A percentile compares a stretch with the other conserved stretches of the same genome.
phyloP scores from a whole-genome alignment of 1,284 basidiomycete species.

The Melanopsichium pennsylvanicum region DNA sequence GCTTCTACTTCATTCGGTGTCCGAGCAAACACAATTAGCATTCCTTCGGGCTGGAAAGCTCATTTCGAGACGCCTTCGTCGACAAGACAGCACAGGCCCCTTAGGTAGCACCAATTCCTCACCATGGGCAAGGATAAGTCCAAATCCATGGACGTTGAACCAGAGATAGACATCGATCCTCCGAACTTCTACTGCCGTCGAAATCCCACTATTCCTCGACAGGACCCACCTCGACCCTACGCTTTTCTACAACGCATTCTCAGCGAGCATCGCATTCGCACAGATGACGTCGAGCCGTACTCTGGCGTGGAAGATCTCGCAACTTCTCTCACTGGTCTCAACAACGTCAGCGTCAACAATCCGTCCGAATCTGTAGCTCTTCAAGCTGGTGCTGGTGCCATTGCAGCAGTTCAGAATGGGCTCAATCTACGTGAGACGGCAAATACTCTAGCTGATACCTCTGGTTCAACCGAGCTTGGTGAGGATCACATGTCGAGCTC shows the following conservation, averaged over 20 bases:
- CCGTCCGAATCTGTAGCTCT: conserved; percentile 12
- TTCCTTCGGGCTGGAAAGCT: no score
- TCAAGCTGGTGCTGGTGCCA: conserved; percentile 19
- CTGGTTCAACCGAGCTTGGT: not conserved
- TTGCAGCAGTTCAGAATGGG: conserved; percentile 33
- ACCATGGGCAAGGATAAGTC: conserved; percentile 32
- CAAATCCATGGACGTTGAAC: conserved; percentile 4
- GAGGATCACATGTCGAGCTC: not conserved
- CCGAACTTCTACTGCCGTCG: conserved; percentile 47
- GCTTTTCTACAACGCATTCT: conserved; percentile 44
- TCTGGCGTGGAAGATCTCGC: not conserved
- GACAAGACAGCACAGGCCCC: not conserved
- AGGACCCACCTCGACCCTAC: conserved; percentile 31
- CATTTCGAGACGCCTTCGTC: not conserved
- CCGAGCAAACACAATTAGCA: no score
- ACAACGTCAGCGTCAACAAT: not conserved
- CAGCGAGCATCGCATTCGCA: conserved; percentile 29
- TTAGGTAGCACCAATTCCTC: no score
- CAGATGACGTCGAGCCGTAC: conserved; percentile 7
- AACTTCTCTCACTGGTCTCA: not conserved
- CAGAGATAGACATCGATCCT: conserved; percentile 9
- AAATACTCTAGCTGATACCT: conserved; percentile 17
- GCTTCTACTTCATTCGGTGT: no score
- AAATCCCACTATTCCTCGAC: conserved; percentile 37
- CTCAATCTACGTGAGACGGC: conserved; percentile 29